Evolutionary conservation across 2,329 filamentous ascomycete species (phyloP).

Genomic region (Fusarium longipes): DNA sequence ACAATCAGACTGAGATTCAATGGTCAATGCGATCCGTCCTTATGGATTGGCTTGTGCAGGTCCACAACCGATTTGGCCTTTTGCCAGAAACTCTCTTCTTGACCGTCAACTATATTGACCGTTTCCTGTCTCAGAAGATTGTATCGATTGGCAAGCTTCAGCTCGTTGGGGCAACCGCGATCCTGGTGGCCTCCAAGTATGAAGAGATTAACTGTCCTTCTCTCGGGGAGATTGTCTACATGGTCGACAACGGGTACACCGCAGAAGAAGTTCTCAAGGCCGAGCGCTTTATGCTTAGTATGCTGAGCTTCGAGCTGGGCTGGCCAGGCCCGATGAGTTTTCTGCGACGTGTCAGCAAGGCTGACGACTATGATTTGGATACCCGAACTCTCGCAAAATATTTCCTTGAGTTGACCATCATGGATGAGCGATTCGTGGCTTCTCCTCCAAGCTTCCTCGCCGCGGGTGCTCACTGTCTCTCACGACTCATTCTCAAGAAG

Average conservation of each 20-base stretch:
- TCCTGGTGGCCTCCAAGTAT: slow-evolving; percentile 97
- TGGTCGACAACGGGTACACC: slow-evolving; percentile 94
- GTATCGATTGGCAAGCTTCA: slow-evolving; percentile 96
- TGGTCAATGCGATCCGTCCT: slow-evolving; percentile 98
- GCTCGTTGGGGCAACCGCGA: slow-evolving; percentile 93
- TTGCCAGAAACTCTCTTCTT: slow-evolving; percentile 96
- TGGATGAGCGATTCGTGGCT: slow-evolving; percentile 97
- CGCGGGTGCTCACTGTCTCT: slow-evolving; percentile 91
- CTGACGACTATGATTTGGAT: slow-evolving; percentile 96
- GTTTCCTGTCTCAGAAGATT: slow-evolving; percentile 93
- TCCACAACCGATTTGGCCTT: slow-evolving; percentile 90
- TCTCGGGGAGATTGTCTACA: slow-evolving; percentile 94
- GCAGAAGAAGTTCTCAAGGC: slow-evolving; percentile 95
- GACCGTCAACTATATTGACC: slow-evolving; percentile 95
- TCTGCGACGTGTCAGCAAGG: slow-evolving; percentile 95
- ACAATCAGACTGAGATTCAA: slow-evolving; percentile 94
- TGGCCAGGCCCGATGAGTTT: slow-evolving; percentile 99
- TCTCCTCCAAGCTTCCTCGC: slow-evolving; percentile 90
- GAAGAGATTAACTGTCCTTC: slow-evolving; percentile 99
- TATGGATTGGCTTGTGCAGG: slow-evolving; percentile 98
- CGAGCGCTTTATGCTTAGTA: slow-evolving; percentile 97
- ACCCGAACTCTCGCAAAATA: slow-evolving; percentile 97
- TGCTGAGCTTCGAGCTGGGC: slow-evolving; percentile 94
- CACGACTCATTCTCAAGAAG: slow-evolving; percentile 88
- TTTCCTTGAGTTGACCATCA: slow-evolving; percentile 94